Conservation (phyloP, 1,139 yeast species). For the Geotrichum australiense region DNA sequence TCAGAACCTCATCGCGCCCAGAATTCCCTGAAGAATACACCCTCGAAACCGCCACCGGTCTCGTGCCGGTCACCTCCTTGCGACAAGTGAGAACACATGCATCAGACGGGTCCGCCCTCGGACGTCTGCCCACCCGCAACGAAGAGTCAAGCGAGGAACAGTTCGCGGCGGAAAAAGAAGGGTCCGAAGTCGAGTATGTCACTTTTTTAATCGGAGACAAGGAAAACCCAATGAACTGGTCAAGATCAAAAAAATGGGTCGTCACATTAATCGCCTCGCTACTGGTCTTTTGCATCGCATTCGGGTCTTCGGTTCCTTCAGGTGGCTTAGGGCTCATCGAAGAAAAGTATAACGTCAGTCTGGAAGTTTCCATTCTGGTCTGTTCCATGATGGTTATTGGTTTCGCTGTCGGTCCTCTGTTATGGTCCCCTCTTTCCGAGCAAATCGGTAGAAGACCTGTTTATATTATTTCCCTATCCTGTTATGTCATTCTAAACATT, state of each 20-base stretch:
- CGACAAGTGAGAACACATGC: conserved; percentile 33
- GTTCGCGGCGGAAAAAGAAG: conserved; percentile 25
- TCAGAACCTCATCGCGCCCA: conserved; percentile 39
- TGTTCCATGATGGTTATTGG: conserved; percentile 88
- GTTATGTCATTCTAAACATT: conserved; percentile 72
- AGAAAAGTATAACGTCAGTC: conserved; percentile 57
- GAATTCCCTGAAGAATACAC: conserved; percentile 91
- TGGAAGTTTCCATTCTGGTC: conserved; percentile 70
- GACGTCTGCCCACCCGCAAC: conserved; percentile 6
- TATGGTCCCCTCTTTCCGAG: conserved; percentile 89
- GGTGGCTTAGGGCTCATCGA: conserved; percentile 66
- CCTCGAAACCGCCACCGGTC: conserved; percentile 77
- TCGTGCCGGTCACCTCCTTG: conserved; percentile 71
- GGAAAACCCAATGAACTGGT: conserved; percentile 86
- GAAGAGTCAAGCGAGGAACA: conserved; percentile 17
- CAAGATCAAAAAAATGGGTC: conserved; percentile 48
- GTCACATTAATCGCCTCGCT: conserved; percentile 61
- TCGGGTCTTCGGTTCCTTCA: conserved; percentile 82
- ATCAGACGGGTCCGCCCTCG: background rate
- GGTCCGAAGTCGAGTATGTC: conserved; percentile 65
- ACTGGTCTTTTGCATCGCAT: conserved; percentile 78
- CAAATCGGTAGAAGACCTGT: conserved; percentile 82
- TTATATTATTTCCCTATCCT: conserved; percentile 64
- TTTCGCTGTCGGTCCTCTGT: conserved; percentile 76
- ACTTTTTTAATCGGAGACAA: conserved; percentile 73